Evolutionary conservation across 2,329 filamentous ascomycete species (phyloP), one percentile per base, ranked within the genome.

Genomic region (Aureobasidium sp.): DNA sequence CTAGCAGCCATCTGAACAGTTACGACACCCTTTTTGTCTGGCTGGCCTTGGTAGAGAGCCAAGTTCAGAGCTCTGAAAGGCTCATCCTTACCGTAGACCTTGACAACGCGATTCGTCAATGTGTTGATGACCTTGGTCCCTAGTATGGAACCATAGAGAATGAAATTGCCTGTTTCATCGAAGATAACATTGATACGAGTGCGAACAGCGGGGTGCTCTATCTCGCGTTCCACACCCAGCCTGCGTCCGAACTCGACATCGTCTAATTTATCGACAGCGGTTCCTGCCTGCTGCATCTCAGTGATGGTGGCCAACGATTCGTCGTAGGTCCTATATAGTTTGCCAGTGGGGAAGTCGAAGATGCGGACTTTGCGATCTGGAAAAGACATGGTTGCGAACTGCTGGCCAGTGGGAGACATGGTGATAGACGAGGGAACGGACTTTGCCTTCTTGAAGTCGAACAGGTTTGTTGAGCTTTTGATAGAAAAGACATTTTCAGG

Each of bases 1-100:
- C 90, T 96, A 0, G 95, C 94, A 1, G 94, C 95, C 94, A 99
- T 99, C 67, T 92, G 92, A 27, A 97, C 88, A 0, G 95, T 99
- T 3, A 94, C 89, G 17, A 97, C 79, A 13, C 89, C 89, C 74
- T 97, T 97, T 76, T 93, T 95, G 73, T 96, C 90, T 0, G 94
- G 94, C 67, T 93, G 89, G 50, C 94, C 95, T 78, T 99, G 95
- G 73, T 99, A 99, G 6, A 99, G 77, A 20, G 88, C 84, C 13
- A 99, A 78, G 72, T 92, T 89, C 62, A 97, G 79, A 0, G 91
- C 85, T 29, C 94, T 86, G 69, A 97, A 87, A 46, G 89, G 87
- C 71, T 99, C 94, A 55, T 97, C 93, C 69, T 87, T 89, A 48
- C 89, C 94, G 75, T 93, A 97, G 1, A 94, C 84, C 72, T 91